Evolutionary conservation across 257 asterid genomes (phyloP), one percentile per base, ranked within the genome.

Genomic region (Mentha longifolia): DNA sequence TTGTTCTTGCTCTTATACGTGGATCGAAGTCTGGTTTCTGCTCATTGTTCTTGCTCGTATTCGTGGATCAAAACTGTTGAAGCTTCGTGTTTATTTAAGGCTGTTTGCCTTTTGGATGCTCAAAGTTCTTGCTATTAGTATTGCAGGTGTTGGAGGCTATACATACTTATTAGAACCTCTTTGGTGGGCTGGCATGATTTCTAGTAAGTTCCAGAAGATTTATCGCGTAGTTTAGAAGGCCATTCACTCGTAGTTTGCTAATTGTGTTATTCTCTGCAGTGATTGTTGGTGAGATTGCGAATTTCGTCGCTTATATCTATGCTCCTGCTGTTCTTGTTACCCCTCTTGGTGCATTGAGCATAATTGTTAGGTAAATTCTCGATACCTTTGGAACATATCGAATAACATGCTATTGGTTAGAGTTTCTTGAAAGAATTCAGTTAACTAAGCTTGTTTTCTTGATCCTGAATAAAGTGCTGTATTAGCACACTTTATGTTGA

Each of bases 321-420:
- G 96, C 98, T 49, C 98, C 98, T 4, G 98, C 98, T 47, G 95
- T 92, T 82, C 92, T 92, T 41, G 98, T 92, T 76, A 90, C 98
- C 39, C 98, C 97, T 17, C 90, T 90, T 35, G 98, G 98, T 76
- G 98, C 95, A 25, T 86, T 88, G 74, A 92, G 97, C 80, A 92
- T 90, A 73, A 90, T 92, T 56, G 84, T 92, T 65, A 92, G 98
- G 98, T 92, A 83, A 20, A 37, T 59, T 43, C 71, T 25, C 15
- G 35, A 35, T 49, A 72, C 64, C 70, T 62, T 62, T 22, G 11
- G 47, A 68, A 14, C 15, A 45, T 72, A 60, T 31, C 13, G 37
- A 65, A 65, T n/a, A 37, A 58, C 7, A 68, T 22, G 49, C 50
- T 42, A 30, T 43, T 7, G 22, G 45, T 61, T 17, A 25, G 50